Evolutionary conservation across 2,329 filamentous ascomycete genomes (phyloP).

Genomic region (Cercospora sojina): DNA sequence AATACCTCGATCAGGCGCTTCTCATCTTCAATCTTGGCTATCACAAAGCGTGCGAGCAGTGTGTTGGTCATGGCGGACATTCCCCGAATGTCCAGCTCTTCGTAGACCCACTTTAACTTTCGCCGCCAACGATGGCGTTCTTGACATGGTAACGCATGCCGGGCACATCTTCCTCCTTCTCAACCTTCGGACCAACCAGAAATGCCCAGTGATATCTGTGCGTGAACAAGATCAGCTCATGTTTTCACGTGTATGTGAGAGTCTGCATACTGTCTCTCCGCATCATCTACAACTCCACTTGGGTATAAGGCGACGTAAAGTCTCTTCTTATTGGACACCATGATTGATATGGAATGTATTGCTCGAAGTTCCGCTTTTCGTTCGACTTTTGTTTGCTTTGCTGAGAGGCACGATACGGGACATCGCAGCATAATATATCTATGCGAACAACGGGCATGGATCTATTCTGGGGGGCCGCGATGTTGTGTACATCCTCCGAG

Average conservation of each 20-base stretch:
- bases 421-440: neutral
- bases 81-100: neutral
- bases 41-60: neutral
- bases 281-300: neutral
- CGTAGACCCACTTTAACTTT: neutral
- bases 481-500: neutral
- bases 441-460: neutral
- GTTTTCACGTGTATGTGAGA: neutral
- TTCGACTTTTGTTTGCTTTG: neutral
- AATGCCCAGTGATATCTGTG: neutral
- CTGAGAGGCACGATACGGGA: neutral
- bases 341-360: neutral
- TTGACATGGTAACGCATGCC: neutral
- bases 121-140: neutral
- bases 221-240: neutral
- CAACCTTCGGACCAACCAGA: neutral
- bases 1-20: neutral
- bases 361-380: neutral
- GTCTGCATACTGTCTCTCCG: neutral
- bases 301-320: neutral
- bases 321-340: neutral
- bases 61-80: neutral
- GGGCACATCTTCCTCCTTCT: neutral
- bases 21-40: neutral
- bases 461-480: neutral